These are phyloP conservation scores for Paulownia fortunei DNA, from an alignment of 257 asterid genomes.

Conservation along the genomic window DNA sequence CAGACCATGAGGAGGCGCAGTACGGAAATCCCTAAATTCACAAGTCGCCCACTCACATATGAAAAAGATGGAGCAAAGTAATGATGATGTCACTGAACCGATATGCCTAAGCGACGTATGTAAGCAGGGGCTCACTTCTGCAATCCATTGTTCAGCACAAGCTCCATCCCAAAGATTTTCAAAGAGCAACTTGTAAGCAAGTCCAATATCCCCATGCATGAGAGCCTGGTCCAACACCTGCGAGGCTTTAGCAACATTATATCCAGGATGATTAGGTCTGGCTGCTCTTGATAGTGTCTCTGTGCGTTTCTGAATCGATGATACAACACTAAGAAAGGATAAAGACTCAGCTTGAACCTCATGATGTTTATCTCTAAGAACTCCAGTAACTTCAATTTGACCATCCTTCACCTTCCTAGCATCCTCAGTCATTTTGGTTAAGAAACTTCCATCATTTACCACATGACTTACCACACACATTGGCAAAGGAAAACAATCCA, in stretches of 20 bases:
- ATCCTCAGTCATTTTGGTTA: constrained; percentile 60
- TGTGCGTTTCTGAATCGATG: constrained; percentile 66
- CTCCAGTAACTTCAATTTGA: constrained; percentile 51
- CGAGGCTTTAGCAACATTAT: constrained; percentile 65
- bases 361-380: constrained; percentile 48
- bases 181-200: constrained; percentile 59
- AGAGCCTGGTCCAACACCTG: constrained; percentile 73
- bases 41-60: constrained; percentile 91
- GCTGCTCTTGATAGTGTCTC: constrained; percentile 71
- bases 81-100: constrained; percentile 51
- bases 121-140: constrained; percentile 66
- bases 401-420: constrained; percentile 55
- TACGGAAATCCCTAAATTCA: constrained; percentile 76
- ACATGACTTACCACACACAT: constrained; percentile 51
- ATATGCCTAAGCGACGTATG: constrained; percentile 68
- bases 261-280: constrained; percentile 62
- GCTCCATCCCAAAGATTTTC: constrained; percentile 68
- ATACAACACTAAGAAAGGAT: constrained; percentile 57
- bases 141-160: constrained; percentile 69
- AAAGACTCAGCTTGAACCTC: constrained; percentile 57
- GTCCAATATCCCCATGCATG: constrained; percentile 63
- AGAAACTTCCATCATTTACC: constrained; percentile 65
- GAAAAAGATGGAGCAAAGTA: constrained; percentile 68
- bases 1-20: constrained; percentile 56
- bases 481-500: constrained; percentile 82